Conservation (phyloP, 345 rosid species). For the Cardiospermum halicacabum region DNA sequence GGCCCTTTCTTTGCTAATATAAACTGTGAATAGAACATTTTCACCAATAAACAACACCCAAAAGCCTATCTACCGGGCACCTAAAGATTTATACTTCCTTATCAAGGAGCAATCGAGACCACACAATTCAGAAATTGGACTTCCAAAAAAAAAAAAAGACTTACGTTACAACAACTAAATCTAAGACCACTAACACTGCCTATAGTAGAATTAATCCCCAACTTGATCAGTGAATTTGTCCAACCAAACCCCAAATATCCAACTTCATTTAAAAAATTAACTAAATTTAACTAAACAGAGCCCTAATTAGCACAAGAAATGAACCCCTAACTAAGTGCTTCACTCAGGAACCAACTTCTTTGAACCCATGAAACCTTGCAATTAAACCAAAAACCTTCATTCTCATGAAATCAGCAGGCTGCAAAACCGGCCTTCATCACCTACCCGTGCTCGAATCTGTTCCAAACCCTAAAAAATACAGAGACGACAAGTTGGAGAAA, state of each 20-base stretch:
- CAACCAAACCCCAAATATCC: constrained; percentile 15
- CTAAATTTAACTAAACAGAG: not conserved
- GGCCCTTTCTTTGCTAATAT: constrained; percentile 99
- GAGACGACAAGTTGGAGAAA: not conserved
- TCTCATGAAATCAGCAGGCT: constrained; percentile 12
- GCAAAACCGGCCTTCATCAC: constrained; percentile 11
- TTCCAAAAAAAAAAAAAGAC: not conserved
- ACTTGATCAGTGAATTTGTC: too few relatives aligned
- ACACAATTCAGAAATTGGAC: not conserved
- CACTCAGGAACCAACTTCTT: constrained; percentile 10
- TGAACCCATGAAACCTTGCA: constrained; percentile 2
- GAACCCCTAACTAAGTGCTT: constrained; percentile 18
- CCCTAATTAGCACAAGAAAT: constrained; percentile 1
- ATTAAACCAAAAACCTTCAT: constrained; percentile 17
- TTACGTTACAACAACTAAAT: constrained; percentile 2
- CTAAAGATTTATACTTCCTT: constrained; percentile 19
- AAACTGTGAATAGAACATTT: constrained; percentile 98
- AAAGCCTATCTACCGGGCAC: constrained; percentile 29
- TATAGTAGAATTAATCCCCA: not conserved
- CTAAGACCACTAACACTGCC: not conserved
- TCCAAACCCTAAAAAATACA: not conserved
- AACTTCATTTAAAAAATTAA: not conserved
- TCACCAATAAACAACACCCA: constrained; percentile 15
- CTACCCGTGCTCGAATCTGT: not conserved
- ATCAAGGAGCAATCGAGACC: not conserved